Conservation (phyloP, 345 rosid genomes). For the rapeseed (Brassica napus) region DNA sequence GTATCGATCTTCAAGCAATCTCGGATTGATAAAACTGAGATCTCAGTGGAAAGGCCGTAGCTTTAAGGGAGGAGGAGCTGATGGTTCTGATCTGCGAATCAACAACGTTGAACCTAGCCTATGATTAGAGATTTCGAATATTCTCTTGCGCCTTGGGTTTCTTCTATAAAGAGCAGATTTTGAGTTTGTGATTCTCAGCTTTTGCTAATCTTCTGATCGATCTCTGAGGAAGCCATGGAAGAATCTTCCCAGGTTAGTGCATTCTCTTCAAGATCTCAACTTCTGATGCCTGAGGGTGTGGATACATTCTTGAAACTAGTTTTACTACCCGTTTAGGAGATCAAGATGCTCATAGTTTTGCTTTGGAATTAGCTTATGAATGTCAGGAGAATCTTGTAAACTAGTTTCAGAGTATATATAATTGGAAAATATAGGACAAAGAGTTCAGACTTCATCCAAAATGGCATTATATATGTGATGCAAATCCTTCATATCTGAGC, state of each 20-base stretch:
- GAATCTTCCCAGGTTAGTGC: slow-evolving; percentile 41
- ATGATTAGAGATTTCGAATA: slow-evolving; percentile 32
- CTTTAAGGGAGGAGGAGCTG: slow-evolving; percentile 24
- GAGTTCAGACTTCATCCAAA: background rate
- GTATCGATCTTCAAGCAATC: slow-evolving; percentile 19
- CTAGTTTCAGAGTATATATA: slow-evolving; percentile 3
- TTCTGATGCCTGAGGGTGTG: background rate
- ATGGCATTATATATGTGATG: background rate
- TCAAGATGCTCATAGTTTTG: background rate
- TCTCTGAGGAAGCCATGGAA: slow-evolving; percentile 32
- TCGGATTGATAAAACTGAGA: slow-evolving; percentile 7
- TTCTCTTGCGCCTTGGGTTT: slow-evolving; percentile 11
- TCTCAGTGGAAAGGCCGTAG: slow-evolving; percentile 13
- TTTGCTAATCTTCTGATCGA: slow-evolving; percentile 23
- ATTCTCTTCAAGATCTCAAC: slow-evolving; percentile 1
- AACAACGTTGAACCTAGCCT: background rate
- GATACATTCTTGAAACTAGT: background rate
- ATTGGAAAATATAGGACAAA: background rate
- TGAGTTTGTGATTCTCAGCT: slow-evolving; percentile 3
- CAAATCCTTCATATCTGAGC: background rate
- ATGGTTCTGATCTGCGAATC: slow-evolving; percentile 3
- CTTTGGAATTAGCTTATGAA: slow-evolving; percentile 3
- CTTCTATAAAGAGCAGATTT: slow-evolving; percentile 5
- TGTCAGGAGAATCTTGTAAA: slow-evolving; percentile 9
- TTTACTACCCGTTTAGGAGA: background rate